A percentile compares a stretch with the other conserved stretches of the same genome.
These are phyloP conservation scores for Kalmusia sp. DNA, from an alignment of 2,329 filamentous ascomycete species.

Conservation along the genomic window DNA sequence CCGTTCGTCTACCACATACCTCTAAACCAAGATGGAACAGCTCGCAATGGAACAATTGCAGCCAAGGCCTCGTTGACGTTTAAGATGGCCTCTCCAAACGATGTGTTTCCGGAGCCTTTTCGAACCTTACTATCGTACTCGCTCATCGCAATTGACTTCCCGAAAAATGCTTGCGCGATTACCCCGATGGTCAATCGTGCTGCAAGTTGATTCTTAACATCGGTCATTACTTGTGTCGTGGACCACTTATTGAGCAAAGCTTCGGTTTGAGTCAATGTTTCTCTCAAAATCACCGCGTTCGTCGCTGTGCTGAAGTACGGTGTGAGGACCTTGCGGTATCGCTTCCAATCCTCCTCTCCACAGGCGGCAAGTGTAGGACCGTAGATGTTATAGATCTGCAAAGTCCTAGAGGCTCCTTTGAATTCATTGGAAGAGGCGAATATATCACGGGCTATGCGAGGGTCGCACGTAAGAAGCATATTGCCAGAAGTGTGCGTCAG, in stretches of 20 bases:
- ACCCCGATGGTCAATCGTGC: background rate
- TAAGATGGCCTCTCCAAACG: background rate
- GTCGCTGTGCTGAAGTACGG: background rate
- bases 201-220: background rate
- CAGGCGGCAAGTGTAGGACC: background rate
- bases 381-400: slow-evolving; percentile 5
- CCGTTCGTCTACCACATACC: background rate
- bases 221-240: too few relatives aligned
- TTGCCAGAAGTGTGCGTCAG: background rate
- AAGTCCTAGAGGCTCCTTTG: background rate
- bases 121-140: background rate
- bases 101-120: background rate
- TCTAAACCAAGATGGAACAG: background rate
- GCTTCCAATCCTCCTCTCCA: background rate
- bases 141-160: background rate
- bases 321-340: background rate
- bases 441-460: background rate
- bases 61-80: background rate
- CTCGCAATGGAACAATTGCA: background rate
- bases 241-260: background rate
- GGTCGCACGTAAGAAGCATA: slow-evolving; percentile 5
- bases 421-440: background rate
- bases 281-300: background rate
- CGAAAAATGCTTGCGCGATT: background rate
- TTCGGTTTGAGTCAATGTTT: background rate